phyloP scores from a whole-genome alignment of 768 basidiomycete genomes.

The Chiua virens region DNA sequence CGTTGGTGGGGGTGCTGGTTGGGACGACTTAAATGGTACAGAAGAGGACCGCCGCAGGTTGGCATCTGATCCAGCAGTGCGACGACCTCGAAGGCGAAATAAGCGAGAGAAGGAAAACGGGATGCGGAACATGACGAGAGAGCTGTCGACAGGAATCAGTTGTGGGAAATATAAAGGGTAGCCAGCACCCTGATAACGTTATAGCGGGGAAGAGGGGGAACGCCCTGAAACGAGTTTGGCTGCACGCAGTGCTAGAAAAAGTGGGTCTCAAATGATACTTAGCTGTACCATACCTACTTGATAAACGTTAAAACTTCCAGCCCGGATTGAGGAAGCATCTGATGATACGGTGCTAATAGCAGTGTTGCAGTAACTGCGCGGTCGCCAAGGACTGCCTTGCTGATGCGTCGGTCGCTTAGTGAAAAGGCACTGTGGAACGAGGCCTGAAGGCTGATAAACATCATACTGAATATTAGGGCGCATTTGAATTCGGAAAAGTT shows the following conservation, averaged over 20 bases:
- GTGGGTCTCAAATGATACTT: neutral
- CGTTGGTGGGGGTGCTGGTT: neutral
- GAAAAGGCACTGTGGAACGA: neutral
- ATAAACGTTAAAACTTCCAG: neutral
- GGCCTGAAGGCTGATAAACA: no score
- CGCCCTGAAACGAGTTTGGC: no score
- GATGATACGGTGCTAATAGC: neutral
- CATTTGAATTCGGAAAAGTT: no score
- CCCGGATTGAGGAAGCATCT: slow-evolving; percentile 3
- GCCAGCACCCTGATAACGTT: slow-evolving; percentile 12
- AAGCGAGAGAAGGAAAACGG: slow-evolving; percentile 15
- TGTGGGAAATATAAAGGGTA: slow-evolving; percentile 1
- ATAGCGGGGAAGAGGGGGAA: neutral
- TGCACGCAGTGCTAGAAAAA: no score
- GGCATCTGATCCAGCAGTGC: neutral
- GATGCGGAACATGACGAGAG: slow-evolving; percentile 17
- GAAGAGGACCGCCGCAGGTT: neutral
- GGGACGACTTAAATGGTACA: neutral
- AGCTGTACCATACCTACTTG: slow-evolving; percentile 8
- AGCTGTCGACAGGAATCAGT: no score
- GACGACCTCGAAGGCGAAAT: slow-evolving; percentile 16
- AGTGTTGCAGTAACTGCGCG: neutral
- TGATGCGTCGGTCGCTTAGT: neutral
- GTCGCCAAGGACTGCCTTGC: neutral
- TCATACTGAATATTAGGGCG: no score